These are phyloP conservation scores for Rhododendron vialii DNA, from an alignment of 148 eudicot genomes.

Conservation along the genomic window DNA sequence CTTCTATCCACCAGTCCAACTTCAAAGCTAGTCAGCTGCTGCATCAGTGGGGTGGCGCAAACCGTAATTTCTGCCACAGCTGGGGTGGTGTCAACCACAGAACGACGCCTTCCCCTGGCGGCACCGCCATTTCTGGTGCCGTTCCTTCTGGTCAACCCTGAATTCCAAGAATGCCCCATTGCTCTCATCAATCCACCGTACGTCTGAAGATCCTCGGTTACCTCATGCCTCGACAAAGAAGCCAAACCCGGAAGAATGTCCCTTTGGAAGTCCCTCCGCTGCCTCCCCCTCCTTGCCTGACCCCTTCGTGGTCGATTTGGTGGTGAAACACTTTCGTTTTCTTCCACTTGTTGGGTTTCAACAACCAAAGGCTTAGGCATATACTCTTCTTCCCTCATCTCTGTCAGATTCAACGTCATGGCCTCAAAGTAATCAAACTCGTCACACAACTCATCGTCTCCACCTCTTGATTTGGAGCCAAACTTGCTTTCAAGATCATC, in stretches of 20 bases:
- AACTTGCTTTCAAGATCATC: constrained; percentile 18
- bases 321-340: constrained; percentile 23
- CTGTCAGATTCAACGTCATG: constrained; percentile 57
- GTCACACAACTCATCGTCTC: constrained; percentile 1
- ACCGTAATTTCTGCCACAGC: constrained; percentile 9
- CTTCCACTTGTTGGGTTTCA: constrained; percentile 33
- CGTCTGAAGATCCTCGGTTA: constrained; percentile 85
- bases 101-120: constrained; percentile 49
- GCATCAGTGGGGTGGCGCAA: constrained; percentile 32
- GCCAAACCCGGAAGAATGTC: constrained; percentile 88
- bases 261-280: constrained; percentile 76
- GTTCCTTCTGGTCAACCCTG: constrained; percentile 53
- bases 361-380: constrained; percentile 57
- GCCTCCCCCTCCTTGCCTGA: constrained; percentile 73
- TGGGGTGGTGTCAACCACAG: constrained; percentile 24
- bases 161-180: constrained; percentile 70
- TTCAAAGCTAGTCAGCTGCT: constrained; percentile 36
- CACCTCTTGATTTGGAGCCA: neutral
- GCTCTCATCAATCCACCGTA: constrained; percentile 90
- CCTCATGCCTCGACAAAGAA: constrained; percentile 80
- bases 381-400: constrained; percentile 63
- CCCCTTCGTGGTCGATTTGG: constrained; percentile 47
- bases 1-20: constrained; percentile 58
- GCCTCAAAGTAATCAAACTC: constrained; percentile 69
- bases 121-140: constrained; percentile 59